Conservation (phyloP, 257 asterid species). For the Marsdenia floribunda region DNA sequence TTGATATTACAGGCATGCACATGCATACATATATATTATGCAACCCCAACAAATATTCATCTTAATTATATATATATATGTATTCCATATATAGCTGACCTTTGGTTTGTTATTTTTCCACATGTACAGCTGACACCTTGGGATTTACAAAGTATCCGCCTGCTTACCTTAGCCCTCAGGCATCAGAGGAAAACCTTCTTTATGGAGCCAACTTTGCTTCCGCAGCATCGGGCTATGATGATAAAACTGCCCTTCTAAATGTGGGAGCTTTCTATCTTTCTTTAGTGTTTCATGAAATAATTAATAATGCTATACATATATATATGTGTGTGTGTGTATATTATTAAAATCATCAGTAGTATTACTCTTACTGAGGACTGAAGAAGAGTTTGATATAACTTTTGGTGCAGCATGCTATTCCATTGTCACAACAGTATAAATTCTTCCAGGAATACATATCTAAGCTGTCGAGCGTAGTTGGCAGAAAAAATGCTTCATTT, state of each 20-base stretch:
- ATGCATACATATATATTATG: neutral
- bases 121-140: conserved; percentile 61
- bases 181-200: conserved; percentile 71
- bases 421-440: conserved; percentile 55
- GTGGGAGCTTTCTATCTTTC: conserved; percentile 27
- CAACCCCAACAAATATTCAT: no score
- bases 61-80: neutral
- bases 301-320: neutral
- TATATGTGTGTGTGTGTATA: no score
- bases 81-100: neutral
- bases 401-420: conserved; percentile 66
- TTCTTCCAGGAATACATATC: conserved; percentile 67
- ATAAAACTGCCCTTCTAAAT: conserved; percentile 52
- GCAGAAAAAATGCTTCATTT: conserved; percentile 42
- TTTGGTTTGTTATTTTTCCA: neutral
- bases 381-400: neutral
- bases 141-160: conserved; percentile 69
- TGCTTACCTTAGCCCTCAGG: conserved; percentile 86
- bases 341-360: no score
- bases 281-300: neutral
- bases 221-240: conserved; percentile 90
- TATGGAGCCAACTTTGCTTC: conserved; percentile 90
- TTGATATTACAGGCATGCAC: conserved; percentile 66
- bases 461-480: conserved; percentile 60
- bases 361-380: no score